phyloP scores from a whole-genome alignment of 345 rosid species.

The Brassica juncea region DNA sequence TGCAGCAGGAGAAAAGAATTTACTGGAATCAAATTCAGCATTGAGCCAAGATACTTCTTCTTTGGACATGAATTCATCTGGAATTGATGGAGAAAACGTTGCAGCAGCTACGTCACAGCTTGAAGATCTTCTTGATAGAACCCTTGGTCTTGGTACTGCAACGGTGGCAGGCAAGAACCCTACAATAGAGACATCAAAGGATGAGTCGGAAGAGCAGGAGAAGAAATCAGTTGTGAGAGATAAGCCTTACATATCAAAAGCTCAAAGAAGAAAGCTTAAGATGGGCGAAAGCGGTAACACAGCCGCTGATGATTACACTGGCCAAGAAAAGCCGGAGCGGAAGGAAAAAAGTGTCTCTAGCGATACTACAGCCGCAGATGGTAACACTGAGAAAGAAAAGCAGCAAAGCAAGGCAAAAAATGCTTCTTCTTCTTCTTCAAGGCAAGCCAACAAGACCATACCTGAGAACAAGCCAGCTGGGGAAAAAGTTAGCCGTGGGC shows the following conservation, averaged over 20 bases:
- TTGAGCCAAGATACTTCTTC: slow-evolving; percentile 33
- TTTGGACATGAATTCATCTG: slow-evolving; percentile 37
- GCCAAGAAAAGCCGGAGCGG: slow-evolving; percentile 45
- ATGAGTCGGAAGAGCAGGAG: slow-evolving; percentile 48
- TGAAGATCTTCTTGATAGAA: slow-evolving; percentile 92
- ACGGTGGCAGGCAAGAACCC: slow-evolving; percentile 47
- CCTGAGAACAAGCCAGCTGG: slow-evolving; percentile 54
- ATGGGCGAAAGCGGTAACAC: slow-evolving; percentile 53
- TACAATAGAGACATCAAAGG: slow-evolving; percentile 46
- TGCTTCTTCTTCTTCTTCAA: slow-evolving; percentile 42
- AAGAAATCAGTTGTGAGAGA: slow-evolving; percentile 49
- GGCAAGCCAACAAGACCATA: slow-evolving; percentile 45
- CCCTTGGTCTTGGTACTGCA: slow-evolving; percentile 87
- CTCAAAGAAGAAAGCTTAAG: slow-evolving; percentile 91
- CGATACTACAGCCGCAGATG: slow-evolving; percentile 29
- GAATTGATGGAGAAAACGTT: slow-evolving; percentile 42
- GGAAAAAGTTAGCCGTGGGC: slow-evolving; percentile 84
- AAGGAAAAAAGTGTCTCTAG: slow-evolving; percentile 33
- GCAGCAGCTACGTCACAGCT: slow-evolving; percentile 63
- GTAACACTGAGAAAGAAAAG: slow-evolving; percentile 42
- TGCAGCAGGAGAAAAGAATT: slow-evolving; percentile 34
- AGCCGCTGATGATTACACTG: slow-evolving; percentile 36
- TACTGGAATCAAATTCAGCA: slow-evolving; percentile 36
- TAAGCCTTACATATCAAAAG: slow-evolving; percentile 78
- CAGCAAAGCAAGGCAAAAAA: slow-evolving; percentile 43